These are phyloP conservation scores for Durotheca rogersii DNA, from an alignment of 495 filamentous ascomycete species.

Conservation along the genomic window DNA sequence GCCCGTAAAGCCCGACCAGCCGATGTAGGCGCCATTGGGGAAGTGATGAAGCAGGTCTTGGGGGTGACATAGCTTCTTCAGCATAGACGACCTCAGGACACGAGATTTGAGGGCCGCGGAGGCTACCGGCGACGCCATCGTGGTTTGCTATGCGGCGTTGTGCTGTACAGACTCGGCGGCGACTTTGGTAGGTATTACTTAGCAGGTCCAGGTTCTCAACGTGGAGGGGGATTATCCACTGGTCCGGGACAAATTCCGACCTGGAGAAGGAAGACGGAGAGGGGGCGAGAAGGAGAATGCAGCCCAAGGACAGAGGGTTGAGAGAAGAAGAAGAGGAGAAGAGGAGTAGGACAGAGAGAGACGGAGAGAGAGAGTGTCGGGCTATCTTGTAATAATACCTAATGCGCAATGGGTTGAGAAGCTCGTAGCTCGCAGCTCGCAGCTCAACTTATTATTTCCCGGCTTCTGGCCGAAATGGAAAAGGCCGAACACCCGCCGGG, in stretches of 20 bases:
- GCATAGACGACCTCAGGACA: slow-evolving; percentile 70
- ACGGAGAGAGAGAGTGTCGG: slow-evolving; percentile 15
- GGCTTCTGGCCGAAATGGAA: slow-evolving; percentile 29
- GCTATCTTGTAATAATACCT: slow-evolving; percentile 8
- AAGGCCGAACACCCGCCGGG: slow-evolving; percentile 24
- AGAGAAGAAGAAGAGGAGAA: neutral
- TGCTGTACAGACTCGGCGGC: too few relatives aligned
- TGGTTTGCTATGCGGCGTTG: too few relatives aligned
- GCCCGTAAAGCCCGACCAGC: slow-evolving; percentile 90
- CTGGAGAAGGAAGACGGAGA: slow-evolving; percentile 14
- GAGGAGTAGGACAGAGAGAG: slow-evolving; percentile 2
- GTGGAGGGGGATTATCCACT: too few relatives aligned
- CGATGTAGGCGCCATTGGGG: slow-evolving; percentile 79
- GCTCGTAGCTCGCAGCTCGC: slow-evolving; percentile 15
- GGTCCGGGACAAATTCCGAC: too few relatives aligned
- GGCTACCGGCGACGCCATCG: slow-evolving; percentile 52
- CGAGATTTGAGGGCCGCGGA: slow-evolving; percentile 77
- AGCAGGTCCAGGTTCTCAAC: too few relatives aligned
- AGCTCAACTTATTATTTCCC: too few relatives aligned
- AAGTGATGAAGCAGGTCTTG: slow-evolving; percentile 80
- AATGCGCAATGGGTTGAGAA: neutral
- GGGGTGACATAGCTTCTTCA: slow-evolving; percentile 75
- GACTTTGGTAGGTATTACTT: too few relatives aligned
- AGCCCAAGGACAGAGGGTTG: neutral
- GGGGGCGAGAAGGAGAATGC: too few relatives aligned